phyloP scores from a whole-genome alignment of 192 early-diverging fungal genomes.

The Podila clonocystis region DNA sequence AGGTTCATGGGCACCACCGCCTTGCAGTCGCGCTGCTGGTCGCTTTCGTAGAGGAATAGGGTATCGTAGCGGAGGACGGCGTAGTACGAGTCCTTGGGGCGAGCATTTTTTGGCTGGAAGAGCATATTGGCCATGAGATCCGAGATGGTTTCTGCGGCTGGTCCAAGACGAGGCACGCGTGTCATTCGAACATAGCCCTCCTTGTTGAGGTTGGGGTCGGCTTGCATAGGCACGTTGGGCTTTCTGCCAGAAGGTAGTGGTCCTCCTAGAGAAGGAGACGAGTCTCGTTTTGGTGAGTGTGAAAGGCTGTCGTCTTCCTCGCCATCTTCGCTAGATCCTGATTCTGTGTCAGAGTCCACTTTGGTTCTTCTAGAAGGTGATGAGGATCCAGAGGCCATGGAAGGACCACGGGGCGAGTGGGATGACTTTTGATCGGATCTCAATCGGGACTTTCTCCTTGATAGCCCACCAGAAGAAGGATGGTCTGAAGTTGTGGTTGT shows the following conservation, averaged over 20 bases:
- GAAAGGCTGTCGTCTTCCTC: conserved; percentile 6
- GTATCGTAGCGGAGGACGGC: conserved; percentile 80
- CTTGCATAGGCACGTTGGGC: conserved; percentile 41
- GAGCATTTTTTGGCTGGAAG: conserved; percentile 49
- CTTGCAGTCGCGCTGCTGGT: conserved; percentile 76
- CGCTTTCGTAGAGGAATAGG: conserved; percentile 82
- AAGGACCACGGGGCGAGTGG: not conserved
- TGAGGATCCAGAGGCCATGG: not conserved
- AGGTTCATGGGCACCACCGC: conserved; percentile 74
- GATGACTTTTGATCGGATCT: conserved; percentile 19
- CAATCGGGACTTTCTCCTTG: conserved; percentile 6
- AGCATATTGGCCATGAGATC: conserved; percentile 49
- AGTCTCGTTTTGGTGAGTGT: not conserved
- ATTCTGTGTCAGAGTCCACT: not conserved
- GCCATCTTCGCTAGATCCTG: not conserved
- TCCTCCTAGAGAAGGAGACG: not conserved
- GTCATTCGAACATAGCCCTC: conserved; percentile 50
- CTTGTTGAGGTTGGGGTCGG: conserved; percentile 44
- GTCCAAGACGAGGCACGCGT: conserved; percentile 38
- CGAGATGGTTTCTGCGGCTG: conserved; percentile 44
- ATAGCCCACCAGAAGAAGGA: not conserved
- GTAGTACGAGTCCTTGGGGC: conserved; percentile 66
- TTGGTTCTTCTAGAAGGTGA: not conserved
- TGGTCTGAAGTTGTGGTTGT: conserved; percentile 2
- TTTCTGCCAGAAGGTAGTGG: conserved; percentile 2